Evolutionary conservation across 2,329 filamentous ascomycete species (phyloP), one percentile per base, ranked within the genome.

Genomic region (Lecanicillium sp.): DNA sequence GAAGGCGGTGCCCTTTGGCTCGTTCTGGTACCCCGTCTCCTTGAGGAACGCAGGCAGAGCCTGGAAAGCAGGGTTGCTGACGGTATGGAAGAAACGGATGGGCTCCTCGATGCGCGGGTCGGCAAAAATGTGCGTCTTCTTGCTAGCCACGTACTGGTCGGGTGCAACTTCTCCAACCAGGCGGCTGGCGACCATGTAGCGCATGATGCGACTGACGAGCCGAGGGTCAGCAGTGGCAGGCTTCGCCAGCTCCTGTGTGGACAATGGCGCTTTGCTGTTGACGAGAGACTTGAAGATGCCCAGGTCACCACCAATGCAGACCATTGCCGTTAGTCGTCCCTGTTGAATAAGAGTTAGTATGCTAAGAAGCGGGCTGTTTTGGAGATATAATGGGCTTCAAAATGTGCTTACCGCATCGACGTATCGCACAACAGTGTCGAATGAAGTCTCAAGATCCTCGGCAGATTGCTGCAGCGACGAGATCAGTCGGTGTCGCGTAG

Each of bases 101-200:
- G 50, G 52, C 8, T 52, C 52, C 16, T 46, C 30, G 20, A 56
- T 45, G 29, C 54, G 46, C 1, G 49, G 45, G 9, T 55, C 46
- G 2, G 54, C 49, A 3, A 62, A 44, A 4, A 43, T 33, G 8
- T 47, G 43, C 2, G 59, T 60, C 9, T 50, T 44, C 16, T 50
- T 46, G 39, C 52, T 60, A 17, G 56, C 49, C 2, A 43, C 36
- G 30, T 54, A 63, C 0, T 37, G 43, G 45, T 58, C 49, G 22
- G 50, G 45, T 4, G 30, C 43, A 1, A 48, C 47, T 45, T 63
- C 56, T 5, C 39, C 29, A 34, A 61, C 51, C 13, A 55, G 34
- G 11, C 52, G 51, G 35, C 54, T 55, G 2, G 59, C 48, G 12
- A 52, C 52, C 22, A 58, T 48, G 32, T 53, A 54, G 25, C 59